phyloP scores from a whole-genome alignment of 441 rosid species.

The Codiaeum variegatum region DNA sequence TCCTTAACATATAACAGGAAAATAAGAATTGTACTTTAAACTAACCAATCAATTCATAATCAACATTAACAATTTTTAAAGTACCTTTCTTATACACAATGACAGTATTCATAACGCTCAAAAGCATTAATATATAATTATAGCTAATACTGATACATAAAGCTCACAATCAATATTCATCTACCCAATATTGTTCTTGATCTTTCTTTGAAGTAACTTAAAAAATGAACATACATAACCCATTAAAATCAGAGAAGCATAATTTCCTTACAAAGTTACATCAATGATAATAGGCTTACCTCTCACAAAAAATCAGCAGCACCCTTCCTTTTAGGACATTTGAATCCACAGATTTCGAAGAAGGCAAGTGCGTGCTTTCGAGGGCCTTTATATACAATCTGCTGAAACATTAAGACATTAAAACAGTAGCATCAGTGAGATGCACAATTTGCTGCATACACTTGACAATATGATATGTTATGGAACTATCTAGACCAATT shows the following conservation, averaged over 20 bases:
- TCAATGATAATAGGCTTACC: slow-evolving; percentile 33
- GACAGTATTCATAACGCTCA: too few species aligned
- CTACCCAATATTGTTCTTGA: slow-evolving; percentile 72
- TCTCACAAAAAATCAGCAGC: slow-evolving; percentile 82
- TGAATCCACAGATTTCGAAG: slow-evolving; percentile 63
- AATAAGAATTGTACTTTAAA: too few species aligned
- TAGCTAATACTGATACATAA: too few species aligned
- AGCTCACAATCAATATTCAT: too few species aligned
- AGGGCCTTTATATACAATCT: slow-evolving; percentile 73
- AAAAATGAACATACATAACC: neutral
- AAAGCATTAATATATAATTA: too few species aligned
- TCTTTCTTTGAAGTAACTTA: slow-evolving; percentile 78
- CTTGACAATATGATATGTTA: slow-evolving; percentile 71
- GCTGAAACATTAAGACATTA: slow-evolving; percentile 40
- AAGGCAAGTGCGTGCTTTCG: slow-evolving; percentile 47
- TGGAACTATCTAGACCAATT: slow-evolving; percentile 74
- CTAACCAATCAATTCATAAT: too few species aligned
- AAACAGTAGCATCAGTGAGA: slow-evolving; percentile 56
- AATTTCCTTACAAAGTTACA: neutral
- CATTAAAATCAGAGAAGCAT: neutral
- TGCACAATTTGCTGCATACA: slow-evolving; percentile 72
- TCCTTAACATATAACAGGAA: too few species aligned
- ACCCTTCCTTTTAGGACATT: slow-evolving; percentile 72
- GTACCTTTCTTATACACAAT: too few species aligned
- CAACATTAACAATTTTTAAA: too few species aligned